These are phyloP conservation scores for Lachnellula willkommii DNA, from an alignment of 2,329 filamentous ascomycete species.

Conservation along the genomic window DNA sequence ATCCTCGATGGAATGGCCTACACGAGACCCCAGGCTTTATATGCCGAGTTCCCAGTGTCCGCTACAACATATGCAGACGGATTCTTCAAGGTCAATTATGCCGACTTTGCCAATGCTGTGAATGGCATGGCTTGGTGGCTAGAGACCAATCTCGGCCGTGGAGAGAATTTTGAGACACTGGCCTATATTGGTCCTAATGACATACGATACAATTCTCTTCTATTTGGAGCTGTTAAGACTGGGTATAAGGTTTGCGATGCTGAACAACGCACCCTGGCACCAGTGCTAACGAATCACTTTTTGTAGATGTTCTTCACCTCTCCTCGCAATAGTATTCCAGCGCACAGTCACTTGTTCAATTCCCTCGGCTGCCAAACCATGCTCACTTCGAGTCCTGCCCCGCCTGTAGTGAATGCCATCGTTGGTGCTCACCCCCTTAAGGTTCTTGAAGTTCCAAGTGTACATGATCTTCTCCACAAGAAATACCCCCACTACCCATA, in stretches of 20 bases:
- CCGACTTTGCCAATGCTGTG: constrained; percentile 18
- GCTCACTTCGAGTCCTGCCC: neutral
- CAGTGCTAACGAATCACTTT: neutral
- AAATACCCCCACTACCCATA: constrained; percentile 24
- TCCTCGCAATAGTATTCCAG: constrained; percentile 4
- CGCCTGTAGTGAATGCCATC: neutral
- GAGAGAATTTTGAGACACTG: constrained; percentile 34
- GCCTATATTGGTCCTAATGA: constrained; percentile 39
- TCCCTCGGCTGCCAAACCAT: neutral
- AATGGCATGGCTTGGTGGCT: constrained; percentile 22
- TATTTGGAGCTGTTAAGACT: constrained; percentile 6
- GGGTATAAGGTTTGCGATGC: constrained; percentile 5
- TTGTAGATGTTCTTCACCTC: constrained; percentile 3
- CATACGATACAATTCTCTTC: neutral
- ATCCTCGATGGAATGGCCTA: constrained; percentile 4
- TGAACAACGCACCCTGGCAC: neutral
- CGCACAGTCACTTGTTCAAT: constrained; percentile 1
- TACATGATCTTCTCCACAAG: constrained; percentile 1
- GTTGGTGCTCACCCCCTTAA: neutral
- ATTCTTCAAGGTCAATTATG: constrained; percentile 14
- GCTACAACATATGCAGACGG: constrained; percentile 7
- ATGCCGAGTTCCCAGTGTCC: constrained; percentile 11
- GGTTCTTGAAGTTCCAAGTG: constrained; percentile 1
- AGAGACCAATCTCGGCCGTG: constrained; percentile 9
- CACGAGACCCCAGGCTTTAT: constrained; percentile 6